Evolutionary conservation across 495 filamentous ascomycete species (phyloP).

Genomic region (Choiromyces venosus): DNA sequence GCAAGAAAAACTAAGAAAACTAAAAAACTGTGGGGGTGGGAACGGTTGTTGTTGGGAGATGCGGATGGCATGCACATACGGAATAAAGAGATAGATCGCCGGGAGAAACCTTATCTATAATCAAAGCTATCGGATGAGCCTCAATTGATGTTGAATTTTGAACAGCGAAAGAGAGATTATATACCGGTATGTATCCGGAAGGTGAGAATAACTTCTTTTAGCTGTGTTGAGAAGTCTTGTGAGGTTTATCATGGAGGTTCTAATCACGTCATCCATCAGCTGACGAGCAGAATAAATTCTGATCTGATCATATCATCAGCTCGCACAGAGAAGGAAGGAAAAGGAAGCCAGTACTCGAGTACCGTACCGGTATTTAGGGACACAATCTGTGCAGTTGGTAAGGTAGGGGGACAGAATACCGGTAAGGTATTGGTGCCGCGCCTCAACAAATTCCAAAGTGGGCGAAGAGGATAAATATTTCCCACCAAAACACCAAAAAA

Average conservation of each 20-base stretch:
- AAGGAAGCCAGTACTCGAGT: background rate
- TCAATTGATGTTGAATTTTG: too few species aligned
- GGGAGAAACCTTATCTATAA: slow-evolving; percentile 19
- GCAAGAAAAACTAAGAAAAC: too few species aligned
- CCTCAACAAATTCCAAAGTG: slow-evolving; percentile 35
- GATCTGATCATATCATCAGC: slow-evolving; percentile 3
- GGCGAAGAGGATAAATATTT: slow-evolving; percentile 16
- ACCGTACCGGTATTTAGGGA: background rate
- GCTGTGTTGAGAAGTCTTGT: background rate
- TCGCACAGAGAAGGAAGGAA: background rate
- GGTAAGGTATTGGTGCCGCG: slow-evolving; percentile 15
- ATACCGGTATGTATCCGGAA: background rate
- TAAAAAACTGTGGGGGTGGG: background rate
- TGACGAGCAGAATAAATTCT: background rate
- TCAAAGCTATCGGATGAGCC: background rate
- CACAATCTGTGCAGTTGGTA: background rate
- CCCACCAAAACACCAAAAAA: slow-evolving; percentile 30
- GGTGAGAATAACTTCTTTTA: too few species aligned
- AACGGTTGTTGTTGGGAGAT: background rate
- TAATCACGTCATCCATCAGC: background rate
- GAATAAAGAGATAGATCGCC: background rate
- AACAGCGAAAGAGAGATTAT: background rate
- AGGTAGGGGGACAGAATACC: background rate
- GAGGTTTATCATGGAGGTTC: background rate
- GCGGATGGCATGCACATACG: background rate